These are phyloP conservation scores for Neoconidiobolus thromboides DNA, from an alignment of 371 early-diverging fungal species.

Conservation along the genomic window DNA sequence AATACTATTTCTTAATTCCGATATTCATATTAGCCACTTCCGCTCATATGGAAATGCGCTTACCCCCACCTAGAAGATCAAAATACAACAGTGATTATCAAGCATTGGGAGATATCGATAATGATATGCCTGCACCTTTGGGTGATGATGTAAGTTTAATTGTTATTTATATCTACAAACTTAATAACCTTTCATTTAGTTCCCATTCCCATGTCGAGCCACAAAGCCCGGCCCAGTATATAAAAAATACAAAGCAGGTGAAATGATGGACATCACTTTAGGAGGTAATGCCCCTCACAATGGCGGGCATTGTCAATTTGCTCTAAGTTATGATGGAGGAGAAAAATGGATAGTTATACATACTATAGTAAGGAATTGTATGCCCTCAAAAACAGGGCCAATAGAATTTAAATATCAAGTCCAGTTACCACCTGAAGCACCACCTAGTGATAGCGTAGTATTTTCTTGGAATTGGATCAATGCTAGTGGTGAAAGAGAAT, in stretches of 20 bases:
- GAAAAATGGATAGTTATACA: conserved; percentile 1
- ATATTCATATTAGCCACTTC: too few species aligned
- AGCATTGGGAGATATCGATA: background rate
- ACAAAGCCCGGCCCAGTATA: background rate
- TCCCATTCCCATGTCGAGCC: background rate
- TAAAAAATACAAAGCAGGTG: conserved; percentile 11
- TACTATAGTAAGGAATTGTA: conserved; percentile 4
- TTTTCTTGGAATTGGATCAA: conserved; percentile 31
- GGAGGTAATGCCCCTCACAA: background rate
- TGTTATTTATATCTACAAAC: background rate
- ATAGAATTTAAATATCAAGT: conserved; percentile 12
- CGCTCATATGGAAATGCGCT: background rate
- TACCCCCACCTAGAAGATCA: background rate
- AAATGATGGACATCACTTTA: conserved; percentile 12
- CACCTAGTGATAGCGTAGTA: conserved; percentile 13
- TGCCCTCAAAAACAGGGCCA: background rate
- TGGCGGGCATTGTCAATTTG: conserved; percentile 8
- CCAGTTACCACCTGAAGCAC: conserved; percentile 17
- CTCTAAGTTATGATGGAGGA: conserved; percentile 13
- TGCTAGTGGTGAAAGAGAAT: conserved; percentile 8
- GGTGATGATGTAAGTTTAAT: background rate
- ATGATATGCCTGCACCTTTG: background rate
- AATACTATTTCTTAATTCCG: too few species aligned
- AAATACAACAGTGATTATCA: background rate
- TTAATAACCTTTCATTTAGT: background rate